Percentiles rank a stretch among this genome's conserved stretches.
phyloP scores from a whole-genome alignment of 208 protist species.

The Vickermania ingenoplastis region DNA sequence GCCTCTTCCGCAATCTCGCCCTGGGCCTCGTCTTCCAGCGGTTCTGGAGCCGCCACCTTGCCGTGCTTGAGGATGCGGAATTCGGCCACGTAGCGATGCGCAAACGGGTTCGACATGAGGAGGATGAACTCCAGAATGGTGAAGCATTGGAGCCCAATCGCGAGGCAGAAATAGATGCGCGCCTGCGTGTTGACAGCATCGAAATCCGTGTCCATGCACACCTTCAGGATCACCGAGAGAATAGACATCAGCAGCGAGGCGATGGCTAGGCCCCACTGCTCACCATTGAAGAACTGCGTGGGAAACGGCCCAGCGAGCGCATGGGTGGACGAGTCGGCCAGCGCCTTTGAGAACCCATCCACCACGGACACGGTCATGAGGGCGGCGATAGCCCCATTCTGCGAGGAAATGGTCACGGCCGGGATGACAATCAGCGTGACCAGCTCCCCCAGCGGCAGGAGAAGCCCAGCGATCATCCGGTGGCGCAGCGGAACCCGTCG shows the following conservation, averaged over 20 bases:
- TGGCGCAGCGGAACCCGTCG: conserved; percentile 34
- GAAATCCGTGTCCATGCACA: conserved; percentile 30
- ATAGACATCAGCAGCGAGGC: conserved; percentile 35
- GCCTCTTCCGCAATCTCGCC: too few species aligned
- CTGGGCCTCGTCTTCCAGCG: too few species aligned
- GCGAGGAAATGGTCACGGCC: conserved; percentile 11
- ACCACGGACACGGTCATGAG: conserved; percentile 35
- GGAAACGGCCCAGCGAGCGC: conserved; percentile 57
- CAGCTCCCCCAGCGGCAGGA: conserved; percentile 35
- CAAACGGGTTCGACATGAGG: conserved; percentile 38
- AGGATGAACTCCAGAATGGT: conserved; percentile 16
- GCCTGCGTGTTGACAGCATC: conserved; percentile 26
- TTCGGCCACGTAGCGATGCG: conserved; percentile 42
- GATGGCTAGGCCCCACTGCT: conserved; percentile 45
- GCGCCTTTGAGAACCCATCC: conserved; percentile 34
- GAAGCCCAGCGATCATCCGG: conserved; percentile 18
- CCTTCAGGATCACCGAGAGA: conserved; percentile 60
- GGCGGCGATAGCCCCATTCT: conserved; percentile 27
- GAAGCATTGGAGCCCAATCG: conserved; percentile 29
- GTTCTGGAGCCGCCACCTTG: too few species aligned
- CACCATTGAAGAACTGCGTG: conserved; percentile 26
- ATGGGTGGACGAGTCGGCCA: conserved; percentile 65
- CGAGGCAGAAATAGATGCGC: conserved; percentile 56
- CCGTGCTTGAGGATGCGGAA: too few species aligned
- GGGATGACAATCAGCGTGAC: conserved; percentile 36